These are phyloP conservation scores for Buxus sempervirens DNA, from an alignment of 164 flowering plant species.

Conservation along the genomic window DNA sequence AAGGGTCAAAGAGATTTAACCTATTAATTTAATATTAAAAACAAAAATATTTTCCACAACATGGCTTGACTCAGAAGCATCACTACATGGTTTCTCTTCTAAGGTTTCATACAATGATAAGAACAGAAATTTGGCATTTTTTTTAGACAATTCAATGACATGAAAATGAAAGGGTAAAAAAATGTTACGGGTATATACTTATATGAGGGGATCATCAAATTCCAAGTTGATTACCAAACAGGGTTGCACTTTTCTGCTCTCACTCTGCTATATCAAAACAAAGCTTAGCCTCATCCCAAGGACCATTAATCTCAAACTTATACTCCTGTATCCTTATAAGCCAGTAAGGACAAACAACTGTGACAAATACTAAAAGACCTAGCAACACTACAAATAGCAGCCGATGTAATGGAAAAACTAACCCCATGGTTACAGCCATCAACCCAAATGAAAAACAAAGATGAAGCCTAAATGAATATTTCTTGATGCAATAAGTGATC, in stretches of 20 bases:
- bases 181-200: too few species aligned
- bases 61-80: too few species aligned
- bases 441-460: slow-evolving; percentile 62
- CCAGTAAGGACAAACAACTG: slow-evolving; percentile 90
- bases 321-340: slow-evolving; percentile 81
- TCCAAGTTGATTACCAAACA: background rate
- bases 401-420: slow-evolving; percentile 49
- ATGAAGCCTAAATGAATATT: slow-evolving; percentile 64
- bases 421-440: slow-evolving; percentile 47
- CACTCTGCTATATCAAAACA: slow-evolving; percentile 86
- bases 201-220: too few species aligned
- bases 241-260: slow-evolving; percentile 3
- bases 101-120: too few species aligned
- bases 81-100: too few species aligned
- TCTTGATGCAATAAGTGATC: slow-evolving; percentile 75
- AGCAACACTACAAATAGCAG: slow-evolving; percentile 52
- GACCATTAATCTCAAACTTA: slow-evolving; percentile 98
- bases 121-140: too few species aligned
- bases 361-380: slow-evolving; percentile 61
- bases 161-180: too few species aligned
- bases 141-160: too few species aligned
- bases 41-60: too few species aligned
- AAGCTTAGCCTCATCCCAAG: slow-evolving; percentile 98
- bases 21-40: too few species aligned
- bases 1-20: too few species aligned